Evolutionary conservation across 192 early-diverging fungal genomes (phyloP), one percentile per base, ranked within the genome.

Genomic region (Mortierella antarctica): DNA sequence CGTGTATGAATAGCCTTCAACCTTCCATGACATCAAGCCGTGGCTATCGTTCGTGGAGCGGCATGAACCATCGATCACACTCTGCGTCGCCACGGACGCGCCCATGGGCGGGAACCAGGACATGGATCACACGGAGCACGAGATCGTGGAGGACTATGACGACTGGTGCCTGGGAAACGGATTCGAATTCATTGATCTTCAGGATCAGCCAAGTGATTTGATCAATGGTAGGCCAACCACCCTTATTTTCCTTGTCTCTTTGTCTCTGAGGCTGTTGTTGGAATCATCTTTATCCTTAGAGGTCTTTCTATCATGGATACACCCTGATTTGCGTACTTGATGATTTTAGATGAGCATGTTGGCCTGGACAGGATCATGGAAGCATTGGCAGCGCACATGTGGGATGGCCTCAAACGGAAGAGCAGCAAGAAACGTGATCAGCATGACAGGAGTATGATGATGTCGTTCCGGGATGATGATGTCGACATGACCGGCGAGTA

Each of bases 151-250:
- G 4, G 73, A 68, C 17, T 81, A 73, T 70, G 87, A 88, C 47
- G 86, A 89, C 53, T 93, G 87, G 87, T 93, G 91, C 57, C 65
- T 91, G 11, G 84, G 73, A 7, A 80, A 92, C 58, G 88, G 86
- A 41, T 87, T 93, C 65, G 92, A 92, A 67, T 90, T 83, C 62
- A 78, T 93, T 18, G 89, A 91, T 73, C 76, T 91, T 15, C 75
- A 90, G 44, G 76, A 56, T 7, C 71, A 77, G 12, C 59, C 54
- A 58, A 46, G 53, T 12, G 45, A 67, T 9, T 14, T 54, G 18
- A 52, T 31, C 2, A 62, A 63, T 50, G 65, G 77, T 80, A 80
- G 45, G 4, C 31, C n/a, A 12, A 46, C 4, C 42, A 57, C 9
- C 40, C 40, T 6, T 6, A 7, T 20, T 50, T 57, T 40, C 5